Conservation (phyloP, 768 basidiomycete species). For the Podaxis sp. region DNA sequence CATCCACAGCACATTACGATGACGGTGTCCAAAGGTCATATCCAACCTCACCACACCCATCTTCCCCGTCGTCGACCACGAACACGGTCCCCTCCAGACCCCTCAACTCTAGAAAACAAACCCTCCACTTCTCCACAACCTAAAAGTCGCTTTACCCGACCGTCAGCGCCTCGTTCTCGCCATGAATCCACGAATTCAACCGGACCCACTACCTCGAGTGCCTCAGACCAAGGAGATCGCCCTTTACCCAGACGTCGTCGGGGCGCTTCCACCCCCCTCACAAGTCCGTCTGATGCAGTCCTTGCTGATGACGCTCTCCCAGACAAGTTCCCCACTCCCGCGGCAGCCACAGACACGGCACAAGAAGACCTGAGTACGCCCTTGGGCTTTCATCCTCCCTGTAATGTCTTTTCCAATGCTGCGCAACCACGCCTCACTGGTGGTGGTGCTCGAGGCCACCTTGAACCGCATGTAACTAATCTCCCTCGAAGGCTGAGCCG, state of each 20-base stretch:
- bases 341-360: neutral
- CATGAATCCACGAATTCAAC: neutral
- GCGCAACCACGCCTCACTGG: neutral
- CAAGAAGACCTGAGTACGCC: neutral
- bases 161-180: neutral
- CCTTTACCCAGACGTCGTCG: neutral
- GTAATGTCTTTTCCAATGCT: neutral
- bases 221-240: neutral
- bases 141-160: neutral
- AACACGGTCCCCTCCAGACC: neutral
- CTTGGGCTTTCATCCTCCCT: neutral
- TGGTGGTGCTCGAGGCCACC: neutral
- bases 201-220: neutral
- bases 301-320: neutral
- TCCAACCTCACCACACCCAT: slow-evolving; percentile 1
- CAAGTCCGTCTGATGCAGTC: neutral
- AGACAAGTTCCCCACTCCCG: neutral
- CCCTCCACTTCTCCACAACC: neutral
- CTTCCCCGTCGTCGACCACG: slow-evolving; percentile 1
- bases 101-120: neutral
- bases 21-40: neutral
- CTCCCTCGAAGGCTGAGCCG: neutral
- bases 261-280: neutral
- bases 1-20: neutral
- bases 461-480: neutral